Conservation (phyloP, 2,329 filamentous ascomycete species). For the Cladobotryum mycophilum region DNA sequence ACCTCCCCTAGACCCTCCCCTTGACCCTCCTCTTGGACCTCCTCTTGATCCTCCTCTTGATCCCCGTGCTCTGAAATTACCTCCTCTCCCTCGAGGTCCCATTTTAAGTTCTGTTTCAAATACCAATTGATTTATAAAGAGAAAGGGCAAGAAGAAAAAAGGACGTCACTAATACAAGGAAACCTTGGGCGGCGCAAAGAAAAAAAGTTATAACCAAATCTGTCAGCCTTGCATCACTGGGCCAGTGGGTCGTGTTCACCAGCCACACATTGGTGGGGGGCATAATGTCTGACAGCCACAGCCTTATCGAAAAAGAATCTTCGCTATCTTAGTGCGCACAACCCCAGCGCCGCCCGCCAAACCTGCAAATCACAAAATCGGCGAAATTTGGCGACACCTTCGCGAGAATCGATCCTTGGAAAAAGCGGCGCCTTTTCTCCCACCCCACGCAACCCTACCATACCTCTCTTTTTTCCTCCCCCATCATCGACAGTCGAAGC, state of each 20-base stretch:
- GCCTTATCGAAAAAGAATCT: slow-evolving; percentile 27
- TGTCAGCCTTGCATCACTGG: slow-evolving; percentile 29
- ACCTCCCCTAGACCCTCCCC: slow-evolving; percentile 14
- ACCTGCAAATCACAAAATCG: slow-evolving; percentile 38
- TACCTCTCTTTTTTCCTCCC: background rate
- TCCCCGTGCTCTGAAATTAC: slow-evolving; percentile 27
- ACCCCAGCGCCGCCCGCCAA: slow-evolving; percentile 38
- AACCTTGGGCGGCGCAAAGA: background rate
- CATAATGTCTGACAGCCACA: slow-evolving; percentile 20
- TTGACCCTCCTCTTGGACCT: slow-evolving; percentile 18
- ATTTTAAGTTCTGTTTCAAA: slow-evolving; percentile 19
- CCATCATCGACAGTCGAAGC: slow-evolving; percentile 13
- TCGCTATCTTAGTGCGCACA: slow-evolving; percentile 51
- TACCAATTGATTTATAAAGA: slow-evolving; percentile 2
- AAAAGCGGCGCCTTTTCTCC: slow-evolving; percentile 18
- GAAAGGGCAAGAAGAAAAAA: slow-evolving; percentile 11
- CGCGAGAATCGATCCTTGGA: slow-evolving; percentile 22
- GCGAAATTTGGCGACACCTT: slow-evolving; percentile 32
- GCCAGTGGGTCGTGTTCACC: slow-evolving; percentile 16
- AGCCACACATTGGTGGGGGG: slow-evolving; percentile 4
- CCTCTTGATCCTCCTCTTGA: slow-evolving; percentile 22
- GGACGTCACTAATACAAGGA: background rate
- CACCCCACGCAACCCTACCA: slow-evolving; percentile 8
- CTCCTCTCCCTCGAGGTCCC: slow-evolving; percentile 30
- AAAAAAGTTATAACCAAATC: slow-evolving; percentile 27